Percentiles rank a stretch among this genome's conserved stretches.
Evolutionary conservation across 2,329 filamentous ascomycete species (phyloP).

Genomic region (Colletotrichum horii): DNA sequence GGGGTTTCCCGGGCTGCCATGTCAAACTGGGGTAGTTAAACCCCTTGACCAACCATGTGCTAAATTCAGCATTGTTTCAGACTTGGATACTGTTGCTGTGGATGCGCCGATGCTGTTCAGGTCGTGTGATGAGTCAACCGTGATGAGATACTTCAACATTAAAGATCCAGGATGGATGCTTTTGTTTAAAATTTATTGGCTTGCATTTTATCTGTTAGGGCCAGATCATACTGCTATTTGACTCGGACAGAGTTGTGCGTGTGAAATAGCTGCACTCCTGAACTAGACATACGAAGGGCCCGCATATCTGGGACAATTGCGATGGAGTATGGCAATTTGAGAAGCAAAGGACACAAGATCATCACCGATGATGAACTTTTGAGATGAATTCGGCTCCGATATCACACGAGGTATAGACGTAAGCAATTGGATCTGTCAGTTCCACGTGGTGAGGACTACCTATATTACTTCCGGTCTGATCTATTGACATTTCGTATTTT

Average conservation of each 20-base stretch:
- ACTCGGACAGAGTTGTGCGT: no score
- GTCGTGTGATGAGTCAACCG: background rate
- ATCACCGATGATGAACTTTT: no score
- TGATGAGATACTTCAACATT: background rate
- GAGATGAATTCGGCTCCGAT: no score
- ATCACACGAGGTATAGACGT: background rate
- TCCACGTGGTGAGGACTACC: no score
- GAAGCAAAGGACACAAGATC: no score
- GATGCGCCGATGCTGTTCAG: background rate
- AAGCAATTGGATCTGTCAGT: background rate
- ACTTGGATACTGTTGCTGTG: background rate
- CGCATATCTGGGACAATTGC: background rate
- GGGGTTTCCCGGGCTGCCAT: background rate
- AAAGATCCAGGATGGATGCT: background rate
- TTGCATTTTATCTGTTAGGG: no score
- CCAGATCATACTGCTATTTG: no score
- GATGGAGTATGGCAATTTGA: fast-evolving
- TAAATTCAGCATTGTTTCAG: background rate
- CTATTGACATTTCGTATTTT: background rate
- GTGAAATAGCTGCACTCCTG: background rate
- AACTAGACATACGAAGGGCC: background rate
- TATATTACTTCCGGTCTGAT: background rate
- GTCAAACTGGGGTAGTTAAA: background rate
- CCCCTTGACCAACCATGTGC: background rate
- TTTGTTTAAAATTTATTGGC: no score